Evolutionary conservation across 176 grass and related monocot genomes (phyloP).

Genomic region (Raddia distichophylla): DNA sequence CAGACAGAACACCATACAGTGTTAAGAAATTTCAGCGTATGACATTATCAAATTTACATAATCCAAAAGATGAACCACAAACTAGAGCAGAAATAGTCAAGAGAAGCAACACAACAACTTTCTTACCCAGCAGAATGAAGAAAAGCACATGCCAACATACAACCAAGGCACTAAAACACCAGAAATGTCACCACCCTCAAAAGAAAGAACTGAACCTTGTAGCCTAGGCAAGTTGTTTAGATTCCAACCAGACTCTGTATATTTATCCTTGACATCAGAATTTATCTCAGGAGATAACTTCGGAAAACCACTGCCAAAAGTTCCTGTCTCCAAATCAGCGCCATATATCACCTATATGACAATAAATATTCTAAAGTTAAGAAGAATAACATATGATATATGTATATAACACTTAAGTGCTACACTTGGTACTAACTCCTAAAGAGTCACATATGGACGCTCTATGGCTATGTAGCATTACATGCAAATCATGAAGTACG

Average conservation of each 20-base stretch:
- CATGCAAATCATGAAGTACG: slow-evolving; percentile 4
- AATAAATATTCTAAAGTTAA: neutral
- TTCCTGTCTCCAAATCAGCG: slow-evolving; percentile 82
- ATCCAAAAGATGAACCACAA: slow-evolving; percentile 27
- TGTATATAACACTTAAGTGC: neutral
- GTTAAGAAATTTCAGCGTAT: slow-evolving; percentile 28
- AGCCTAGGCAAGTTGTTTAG: slow-evolving; percentile 88
- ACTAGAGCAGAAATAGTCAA: slow-evolving; percentile 19
- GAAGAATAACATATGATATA: slow-evolving; percentile 8
- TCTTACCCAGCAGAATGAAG: slow-evolving; percentile 99
- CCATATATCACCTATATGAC: slow-evolving; percentile 74
- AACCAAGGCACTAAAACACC: slow-evolving; percentile 95
- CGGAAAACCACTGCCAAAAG: slow-evolving; percentile 86
- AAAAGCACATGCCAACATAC: slow-evolving; percentile 98
- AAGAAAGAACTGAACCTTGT: slow-evolving; percentile 88
- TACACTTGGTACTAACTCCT: too few relatives aligned
- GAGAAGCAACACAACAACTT: slow-evolving; percentile 7
- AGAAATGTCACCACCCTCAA: slow-evolving; percentile 85
- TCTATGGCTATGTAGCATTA: too few relatives aligned
- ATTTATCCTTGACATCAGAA: slow-evolving; percentile 62
- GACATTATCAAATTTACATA: slow-evolving; percentile 18
- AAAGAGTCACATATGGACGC: too few relatives aligned
- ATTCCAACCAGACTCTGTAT: slow-evolving; percentile 83
- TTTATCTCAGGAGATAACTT: slow-evolving; percentile 54
- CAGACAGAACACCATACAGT: slow-evolving; percentile 28